These are phyloP conservation scores for Castanea mollissima DNA, from an alignment of 306 rosid species.

Conservation along the genomic window DNA sequence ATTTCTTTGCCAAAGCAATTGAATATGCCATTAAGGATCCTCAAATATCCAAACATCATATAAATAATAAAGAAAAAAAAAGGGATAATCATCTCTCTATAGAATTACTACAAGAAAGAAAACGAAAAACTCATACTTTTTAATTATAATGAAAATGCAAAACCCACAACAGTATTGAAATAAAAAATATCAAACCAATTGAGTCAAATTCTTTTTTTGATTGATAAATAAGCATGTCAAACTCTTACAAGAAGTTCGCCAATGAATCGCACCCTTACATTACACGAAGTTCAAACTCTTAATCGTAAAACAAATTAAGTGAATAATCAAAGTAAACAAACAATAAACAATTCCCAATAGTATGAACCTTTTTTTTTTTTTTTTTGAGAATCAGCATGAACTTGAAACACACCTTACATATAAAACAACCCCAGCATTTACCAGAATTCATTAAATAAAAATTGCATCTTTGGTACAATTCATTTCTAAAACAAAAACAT, in stretches of 20 bases:
- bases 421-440: neutral
- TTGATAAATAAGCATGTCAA: no score
- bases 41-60: neutral
- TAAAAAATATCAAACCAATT: neutral
- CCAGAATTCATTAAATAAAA: neutral
- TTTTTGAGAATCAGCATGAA: no score
- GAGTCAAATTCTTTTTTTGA: no score
- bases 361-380: no score
- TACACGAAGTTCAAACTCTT: no score
- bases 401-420: neutral
- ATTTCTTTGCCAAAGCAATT: neutral
- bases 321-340: neutral
- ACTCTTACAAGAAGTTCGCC: neutral
- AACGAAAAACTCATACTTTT: neutral
- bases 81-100: neutral
- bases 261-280: neutral
- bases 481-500: neutral
- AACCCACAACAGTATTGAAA: neutral
- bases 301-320: neutral
- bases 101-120: neutral
- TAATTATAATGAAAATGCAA: neutral
- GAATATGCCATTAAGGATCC: neutral
- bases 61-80: neutral
- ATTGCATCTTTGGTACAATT: neutral
- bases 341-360: no score